phyloP scores from a whole-genome alignment of 2,329 filamentous ascomycete genomes.

The Fusarium pseudonygamai region DNA sequence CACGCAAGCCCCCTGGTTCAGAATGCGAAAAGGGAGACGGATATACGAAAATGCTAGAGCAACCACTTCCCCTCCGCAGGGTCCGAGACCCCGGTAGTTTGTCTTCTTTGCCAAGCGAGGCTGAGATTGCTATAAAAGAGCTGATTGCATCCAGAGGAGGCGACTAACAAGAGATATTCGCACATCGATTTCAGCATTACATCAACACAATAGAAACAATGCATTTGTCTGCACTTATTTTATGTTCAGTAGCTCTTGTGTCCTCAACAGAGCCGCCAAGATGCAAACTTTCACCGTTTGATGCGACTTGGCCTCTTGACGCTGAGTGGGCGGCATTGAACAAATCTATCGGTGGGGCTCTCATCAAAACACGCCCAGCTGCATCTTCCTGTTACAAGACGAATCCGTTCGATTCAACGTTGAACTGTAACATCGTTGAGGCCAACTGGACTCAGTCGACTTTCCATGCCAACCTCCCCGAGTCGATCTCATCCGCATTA shows the following conservation, averaged over 20 bases:
- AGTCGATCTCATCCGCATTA: neutral
- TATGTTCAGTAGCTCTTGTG: neutral
- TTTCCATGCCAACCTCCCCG: neutral
- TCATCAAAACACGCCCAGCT: neutral
- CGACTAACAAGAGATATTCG: neutral
- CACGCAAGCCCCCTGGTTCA: neutral
- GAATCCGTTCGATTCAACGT: neutral
- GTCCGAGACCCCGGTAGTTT: neutral
- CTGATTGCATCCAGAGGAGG: neutral
- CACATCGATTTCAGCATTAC: neutral
- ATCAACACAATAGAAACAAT: neutral
- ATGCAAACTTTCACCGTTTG: neutral
- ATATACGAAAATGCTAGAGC: neutral
- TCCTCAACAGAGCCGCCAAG: neutral
- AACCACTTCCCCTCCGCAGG: neutral
- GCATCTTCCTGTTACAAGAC: neutral
- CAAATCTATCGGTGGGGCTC: neutral
- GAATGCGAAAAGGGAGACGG: neutral
- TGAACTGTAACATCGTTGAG: neutral
- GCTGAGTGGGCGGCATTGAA: neutral
- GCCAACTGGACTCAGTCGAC: neutral
- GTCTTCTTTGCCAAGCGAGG: neutral
- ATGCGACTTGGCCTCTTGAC: neutral
- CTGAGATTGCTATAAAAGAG: neutral
- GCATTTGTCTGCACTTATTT: neutral